These are phyloP conservation scores for Aspergillus costaricaensis DNA, from an alignment of 2,329 filamentous ascomycete species.

Conservation along the genomic window DNA sequence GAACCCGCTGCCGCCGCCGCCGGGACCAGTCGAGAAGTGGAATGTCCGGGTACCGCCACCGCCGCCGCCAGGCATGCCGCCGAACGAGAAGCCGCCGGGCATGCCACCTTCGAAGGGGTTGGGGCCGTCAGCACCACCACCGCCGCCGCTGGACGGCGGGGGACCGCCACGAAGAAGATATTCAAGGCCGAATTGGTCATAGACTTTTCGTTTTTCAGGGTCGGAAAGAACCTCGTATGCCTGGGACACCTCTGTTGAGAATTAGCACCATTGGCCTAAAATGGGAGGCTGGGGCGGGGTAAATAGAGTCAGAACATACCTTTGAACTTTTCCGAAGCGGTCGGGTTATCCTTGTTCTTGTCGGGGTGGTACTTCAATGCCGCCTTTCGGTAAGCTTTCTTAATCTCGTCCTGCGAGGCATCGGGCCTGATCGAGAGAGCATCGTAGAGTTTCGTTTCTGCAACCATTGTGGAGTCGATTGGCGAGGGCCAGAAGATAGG, in stretches of 20 bases:
- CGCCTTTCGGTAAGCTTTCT: conserved; percentile 82
- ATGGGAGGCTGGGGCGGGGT: background rate
- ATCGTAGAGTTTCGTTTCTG: conserved; percentile 95
- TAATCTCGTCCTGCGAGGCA: conserved; percentile 90
- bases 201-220: conserved; percentile 92
- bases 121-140: conserved; percentile 54
- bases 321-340: conserved; percentile 92
- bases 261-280: background rate
- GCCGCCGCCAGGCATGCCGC: conserved; percentile 57
- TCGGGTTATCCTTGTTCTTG: conserved; percentile 92
- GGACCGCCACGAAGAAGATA: conserved; percentile 81
- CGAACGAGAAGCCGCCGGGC: conserved; percentile 55
- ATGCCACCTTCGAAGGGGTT: conserved; percentile 63
- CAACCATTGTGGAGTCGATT: conserved; percentile 67
- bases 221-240: conserved; percentile 98
- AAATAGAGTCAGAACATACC: conserved; percentile 42
- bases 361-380: conserved; percentile 94
- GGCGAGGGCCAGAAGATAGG: background rate
- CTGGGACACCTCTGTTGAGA: conserved; percentile 74
- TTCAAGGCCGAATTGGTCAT: conserved; percentile 92
- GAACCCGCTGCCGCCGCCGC: conserved; percentile 68
- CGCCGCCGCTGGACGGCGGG: conserved; percentile 62
- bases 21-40: conserved; percentile 52
- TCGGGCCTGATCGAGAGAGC: conserved; percentile 74
- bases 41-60: conserved; percentile 44